A percentile compares a stretch with the other conserved stretches of the same genome.
These are phyloP conservation scores for Pyracantha coccinea DNA, from an alignment of 331 rosid species.

Conservation along the genomic window DNA sequence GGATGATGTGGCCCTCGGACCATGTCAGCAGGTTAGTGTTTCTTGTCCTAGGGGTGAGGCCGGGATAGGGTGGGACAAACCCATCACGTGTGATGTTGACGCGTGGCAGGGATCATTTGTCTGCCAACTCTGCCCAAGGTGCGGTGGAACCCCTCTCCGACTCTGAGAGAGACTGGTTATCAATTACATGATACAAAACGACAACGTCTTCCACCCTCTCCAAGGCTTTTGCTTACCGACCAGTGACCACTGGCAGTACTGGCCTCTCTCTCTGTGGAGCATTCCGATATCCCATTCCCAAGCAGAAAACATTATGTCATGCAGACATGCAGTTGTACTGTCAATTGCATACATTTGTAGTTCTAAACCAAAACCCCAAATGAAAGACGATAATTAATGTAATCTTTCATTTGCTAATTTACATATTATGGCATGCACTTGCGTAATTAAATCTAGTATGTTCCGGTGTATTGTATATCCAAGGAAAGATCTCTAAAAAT, in stretches of 20 bases:
- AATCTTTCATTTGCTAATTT: background rate
- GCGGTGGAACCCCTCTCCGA: background rate
- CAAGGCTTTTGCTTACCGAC: conserved; percentile 1
- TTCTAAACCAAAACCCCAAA: background rate
- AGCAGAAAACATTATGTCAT: background rate
- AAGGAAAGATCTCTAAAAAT: too few relatives aligned
- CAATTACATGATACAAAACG: background rate
- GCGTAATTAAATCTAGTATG: too few relatives aligned
- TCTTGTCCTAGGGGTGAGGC: background rate
- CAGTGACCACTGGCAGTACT: background rate
- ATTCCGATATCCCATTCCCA: background rate
- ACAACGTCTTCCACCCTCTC: background rate
- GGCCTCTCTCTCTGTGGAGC: background rate
- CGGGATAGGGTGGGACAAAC: background rate
- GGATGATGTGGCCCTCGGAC: background rate
- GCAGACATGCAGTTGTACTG: background rate
- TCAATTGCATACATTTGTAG: background rate
- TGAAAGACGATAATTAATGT: background rate
- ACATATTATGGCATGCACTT: background rate
- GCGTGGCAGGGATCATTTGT: conserved; percentile 10
- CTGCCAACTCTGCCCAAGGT: background rate
- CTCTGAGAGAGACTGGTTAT: background rate
- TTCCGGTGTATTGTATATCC: too few relatives aligned
- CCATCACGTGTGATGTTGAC: conserved; percentile 31
- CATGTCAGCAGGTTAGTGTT: background rate